Percentiles rank a stretch among this genome's conserved stretches.
Conservation (phyloP, 257 asterid species). For the Solanum pinnatisectum region DNA sequence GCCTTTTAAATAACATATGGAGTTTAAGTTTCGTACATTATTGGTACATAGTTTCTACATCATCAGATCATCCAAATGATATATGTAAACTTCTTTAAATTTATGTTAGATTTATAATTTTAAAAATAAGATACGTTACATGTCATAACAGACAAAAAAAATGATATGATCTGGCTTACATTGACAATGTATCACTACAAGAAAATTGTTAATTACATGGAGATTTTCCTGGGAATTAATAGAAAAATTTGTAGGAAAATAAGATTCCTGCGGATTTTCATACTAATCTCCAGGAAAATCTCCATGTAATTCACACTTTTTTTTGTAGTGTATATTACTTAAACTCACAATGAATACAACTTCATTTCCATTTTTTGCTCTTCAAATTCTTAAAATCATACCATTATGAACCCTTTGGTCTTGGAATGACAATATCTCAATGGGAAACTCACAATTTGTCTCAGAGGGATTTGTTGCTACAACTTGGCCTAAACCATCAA, state of each 20-base stretch:
- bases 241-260: too few species aligned
- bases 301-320: too few species aligned
- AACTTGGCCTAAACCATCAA: conserved; percentile 23
- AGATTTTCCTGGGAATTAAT: too few species aligned
- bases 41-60: background rate
- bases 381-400: background rate
- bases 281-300: too few species aligned
- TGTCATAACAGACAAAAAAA: background rate
- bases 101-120: background rate
- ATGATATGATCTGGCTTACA: background rate
- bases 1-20: background rate
- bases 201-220: too few species aligned
- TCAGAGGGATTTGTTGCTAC: conserved; percentile 20
- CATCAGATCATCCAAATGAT: background rate
- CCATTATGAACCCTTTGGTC: background rate
- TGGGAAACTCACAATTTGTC: conserved; percentile 11
- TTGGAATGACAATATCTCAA: conserved; percentile 1
- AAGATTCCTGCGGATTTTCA: too few species aligned
- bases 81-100: background rate
- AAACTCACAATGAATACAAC: background rate
- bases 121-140: background rate
- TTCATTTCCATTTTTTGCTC: background rate
- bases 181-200: background rate
- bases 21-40: background rate
- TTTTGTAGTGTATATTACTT: background rate